Percentiles rank a stretch among this genome's conserved stretches.
Conservation (phyloP, 2,329 filamentous ascomycete species). For the Phaeoacremonium minimum region DNA sequence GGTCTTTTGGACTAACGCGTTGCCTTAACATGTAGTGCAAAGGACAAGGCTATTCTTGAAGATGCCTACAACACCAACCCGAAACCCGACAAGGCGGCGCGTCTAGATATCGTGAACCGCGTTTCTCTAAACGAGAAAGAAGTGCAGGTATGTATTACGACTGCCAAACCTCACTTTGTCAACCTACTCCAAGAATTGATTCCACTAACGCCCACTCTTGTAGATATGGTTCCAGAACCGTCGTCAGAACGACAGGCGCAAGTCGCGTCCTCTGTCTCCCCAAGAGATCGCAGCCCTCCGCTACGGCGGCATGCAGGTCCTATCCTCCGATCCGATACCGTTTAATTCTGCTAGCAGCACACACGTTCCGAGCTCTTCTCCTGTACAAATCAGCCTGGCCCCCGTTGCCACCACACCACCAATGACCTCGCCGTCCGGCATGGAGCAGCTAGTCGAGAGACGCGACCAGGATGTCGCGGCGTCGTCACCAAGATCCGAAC, state of each 20-base stretch:
- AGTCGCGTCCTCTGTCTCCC: slow-evolving; percentile 75
- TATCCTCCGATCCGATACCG: slow-evolving; percentile 39
- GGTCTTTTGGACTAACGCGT: no score
- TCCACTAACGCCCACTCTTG: slow-evolving; percentile 1
- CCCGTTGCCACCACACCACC: slow-evolving; percentile 1
- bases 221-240: slow-evolving; percentile 99
- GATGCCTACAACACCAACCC: slow-evolving; percentile 78
- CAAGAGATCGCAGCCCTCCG: slow-evolving; percentile 67
- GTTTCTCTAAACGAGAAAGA: slow-evolving; percentile 92
- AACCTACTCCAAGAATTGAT: slow-evolving; percentile 15
- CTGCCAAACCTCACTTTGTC: background rate
- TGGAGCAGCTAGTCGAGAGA: no score
- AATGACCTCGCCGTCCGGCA: no score
- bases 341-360: slow-evolving; percentile 9
- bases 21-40: no score
- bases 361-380: slow-evolving; percentile 4
- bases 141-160: slow-evolving; percentile 71
- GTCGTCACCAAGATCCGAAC: no score
- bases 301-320: slow-evolving; percentile 48
- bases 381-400: slow-evolving; percentile 5
- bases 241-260: slow-evolving; percentile 86
- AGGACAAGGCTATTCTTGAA: slow-evolving; percentile 87
- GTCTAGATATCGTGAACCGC: slow-evolving; percentile 76
- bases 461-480: no score
- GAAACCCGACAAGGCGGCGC: slow-evolving; percentile 87